These are phyloP conservation scores for Cucurbita argyrosperma DNA, from an alignment of 306 rosid species.

Conservation along the genomic window DNA sequence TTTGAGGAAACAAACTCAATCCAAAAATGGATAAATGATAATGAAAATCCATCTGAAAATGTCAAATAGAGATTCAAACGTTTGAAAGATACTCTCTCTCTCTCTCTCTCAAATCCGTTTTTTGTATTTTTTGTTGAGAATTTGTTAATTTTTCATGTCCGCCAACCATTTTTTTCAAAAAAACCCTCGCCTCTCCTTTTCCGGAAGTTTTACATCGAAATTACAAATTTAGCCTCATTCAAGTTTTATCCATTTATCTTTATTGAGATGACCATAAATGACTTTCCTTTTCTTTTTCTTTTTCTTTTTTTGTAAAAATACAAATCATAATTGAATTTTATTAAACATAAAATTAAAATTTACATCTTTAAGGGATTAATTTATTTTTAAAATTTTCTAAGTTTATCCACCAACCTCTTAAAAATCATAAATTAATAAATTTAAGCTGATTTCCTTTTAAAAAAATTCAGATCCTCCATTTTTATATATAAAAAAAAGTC, in stretches of 20 bases:
- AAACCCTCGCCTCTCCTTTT: background rate
- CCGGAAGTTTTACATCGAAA: background rate
- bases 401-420: too few species aligned
- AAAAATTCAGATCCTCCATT: too few species aligned
- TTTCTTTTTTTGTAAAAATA: too few species aligned
- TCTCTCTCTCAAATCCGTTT: background rate
- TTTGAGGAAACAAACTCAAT: background rate
- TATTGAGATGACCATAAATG: too few species aligned
- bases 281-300: too few species aligned
- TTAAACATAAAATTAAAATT: too few species aligned
- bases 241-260: background rate
- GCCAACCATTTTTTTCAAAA: background rate
- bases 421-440: too few species aligned
- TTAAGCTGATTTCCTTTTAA: too few species aligned
- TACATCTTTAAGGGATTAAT: too few species aligned
- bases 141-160: background rate
- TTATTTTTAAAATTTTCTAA: too few species aligned
- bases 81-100: background rate
- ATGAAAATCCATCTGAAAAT: background rate
- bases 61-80: background rate
- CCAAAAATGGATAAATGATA: constrained; percentile 2
- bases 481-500: too few species aligned
- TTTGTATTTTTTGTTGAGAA: background rate
- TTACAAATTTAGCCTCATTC: background rate
- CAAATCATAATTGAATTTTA: too few species aligned